A percentile compares a stretch with the other conserved stretches of the same genome.
phyloP scores from a whole-genome alignment of 202 grass and related monocot genomes.

The Hordeum pubiflorum region DNA sequence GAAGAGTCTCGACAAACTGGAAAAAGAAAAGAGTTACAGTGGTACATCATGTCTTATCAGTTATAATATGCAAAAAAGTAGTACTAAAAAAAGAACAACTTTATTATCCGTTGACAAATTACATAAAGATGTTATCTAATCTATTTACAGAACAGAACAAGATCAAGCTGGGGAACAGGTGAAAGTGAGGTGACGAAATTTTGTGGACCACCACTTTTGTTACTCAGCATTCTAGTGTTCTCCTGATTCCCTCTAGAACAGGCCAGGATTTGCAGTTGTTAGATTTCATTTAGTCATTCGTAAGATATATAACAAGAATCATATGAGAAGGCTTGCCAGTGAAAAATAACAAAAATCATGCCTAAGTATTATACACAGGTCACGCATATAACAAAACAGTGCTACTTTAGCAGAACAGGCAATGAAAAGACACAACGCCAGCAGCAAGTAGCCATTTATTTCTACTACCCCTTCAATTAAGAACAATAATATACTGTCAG shows the following conservation, averaged over 20 bases:
- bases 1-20: constrained; percentile 81
- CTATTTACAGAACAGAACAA: neutral
- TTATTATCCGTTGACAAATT: neutral
- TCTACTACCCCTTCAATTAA: neutral
- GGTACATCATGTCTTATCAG: neutral
- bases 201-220: neutral
- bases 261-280: neutral
- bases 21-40: constrained; percentile 19
- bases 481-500: neutral
- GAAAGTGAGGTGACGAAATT: neutral
- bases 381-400: neutral
- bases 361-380: neutral
- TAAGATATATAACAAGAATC: neutral
- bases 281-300: neutral
- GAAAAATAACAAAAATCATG: constrained; percentile 1
- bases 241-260: neutral
- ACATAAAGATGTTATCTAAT: neutral
- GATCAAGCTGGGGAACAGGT: neutral
- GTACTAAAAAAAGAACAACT: constrained; percentile 2
- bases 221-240: neutral
- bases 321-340: neutral
- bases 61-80: neutral
- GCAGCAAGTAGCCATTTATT: constrained; percentile 19
- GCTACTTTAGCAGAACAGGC: constrained; percentile 15
- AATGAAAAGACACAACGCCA: neutral